Conservation (phyloP, 768 basidiomycete species). For the Hygrophoropsis aurantiaca region DNA sequence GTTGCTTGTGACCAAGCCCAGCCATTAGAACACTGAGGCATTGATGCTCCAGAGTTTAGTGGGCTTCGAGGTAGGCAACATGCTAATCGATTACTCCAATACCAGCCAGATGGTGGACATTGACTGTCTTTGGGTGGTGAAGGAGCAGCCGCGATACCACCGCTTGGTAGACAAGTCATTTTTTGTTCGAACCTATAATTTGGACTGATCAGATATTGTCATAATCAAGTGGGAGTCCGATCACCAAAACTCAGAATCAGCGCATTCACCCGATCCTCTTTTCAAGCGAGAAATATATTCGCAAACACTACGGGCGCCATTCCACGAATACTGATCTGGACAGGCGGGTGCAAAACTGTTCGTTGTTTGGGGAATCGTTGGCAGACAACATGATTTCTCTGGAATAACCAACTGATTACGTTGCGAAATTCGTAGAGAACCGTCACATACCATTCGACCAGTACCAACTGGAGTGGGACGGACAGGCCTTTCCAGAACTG, state of each 20-base stretch:
- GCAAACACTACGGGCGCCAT: too few species aligned
- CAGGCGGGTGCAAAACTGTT: too few species aligned
- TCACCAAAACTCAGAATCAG: conserved; percentile 16
- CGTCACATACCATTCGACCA: too few species aligned
- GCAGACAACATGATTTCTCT: too few species aligned
- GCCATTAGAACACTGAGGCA: conserved; percentile 40
- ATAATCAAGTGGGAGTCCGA: not conserved
- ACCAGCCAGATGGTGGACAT: conserved; percentile 48
- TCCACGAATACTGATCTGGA: too few species aligned
- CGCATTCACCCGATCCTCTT: conserved; percentile 4
- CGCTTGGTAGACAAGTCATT: conserved; percentile 29
- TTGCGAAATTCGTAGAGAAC: too few species aligned
- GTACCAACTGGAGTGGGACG: too few species aligned
- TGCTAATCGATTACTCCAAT: conserved; percentile 45
- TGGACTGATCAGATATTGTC: not conserved
- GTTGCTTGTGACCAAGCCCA: conserved; percentile 46
- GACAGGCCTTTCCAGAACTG: too few species aligned
- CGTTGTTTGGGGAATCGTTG: too few species aligned
- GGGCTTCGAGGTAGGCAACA: conserved; percentile 56
- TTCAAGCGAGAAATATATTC: too few species aligned
- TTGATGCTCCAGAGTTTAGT: conserved; percentile 36
- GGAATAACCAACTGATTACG: too few species aligned
- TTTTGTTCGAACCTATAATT: conserved; percentile 21
- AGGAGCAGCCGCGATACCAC: conserved; percentile 41
- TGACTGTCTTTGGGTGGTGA: conserved; percentile 46